Evolutionary conservation across 1,284 basidiomycete genomes (phyloP), one percentile per base, ranked within the genome.

Genomic region (Neonothopanus nambi): DNA sequence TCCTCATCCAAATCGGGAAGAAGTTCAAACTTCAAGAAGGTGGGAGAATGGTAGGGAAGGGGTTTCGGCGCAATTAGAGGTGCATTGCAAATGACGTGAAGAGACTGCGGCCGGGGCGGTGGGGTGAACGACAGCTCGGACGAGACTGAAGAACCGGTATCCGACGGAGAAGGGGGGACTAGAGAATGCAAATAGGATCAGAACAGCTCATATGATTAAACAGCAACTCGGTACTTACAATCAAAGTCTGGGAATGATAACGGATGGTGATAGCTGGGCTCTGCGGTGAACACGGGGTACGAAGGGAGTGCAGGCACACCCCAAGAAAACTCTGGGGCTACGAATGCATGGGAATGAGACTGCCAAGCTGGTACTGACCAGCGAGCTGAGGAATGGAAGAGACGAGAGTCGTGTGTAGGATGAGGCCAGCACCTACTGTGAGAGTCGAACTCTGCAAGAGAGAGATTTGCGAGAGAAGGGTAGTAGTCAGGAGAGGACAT

Each of bases 1-100:
- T 87, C 83, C 62, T 85, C 81, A 66, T 85, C 83, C n/a, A 80
- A 71, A 66, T 85, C 84, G 0, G 84, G 85, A 30, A 82, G 70
- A 51, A 72, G 67, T 49, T 85, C 82, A 61, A 82, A 85, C 56
- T 84, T 80, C 52, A 87, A 78, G 66, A 86, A 85, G 0, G 79
- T 81, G 18, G 85, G 84, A 5, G 83, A 84, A 55, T 84, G 82
- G 67, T 83, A 86, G 1, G 84, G 84, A 35, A 87, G 77, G 0
- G 85, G 85, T 21, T 79, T 79, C 11, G 85, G 84, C 0, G 83
- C 84, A 57, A 86, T 70, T 44, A 87, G 72, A 18, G 84, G 84
- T 4, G 82, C 80, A 57, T 84, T 78, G 70, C 82, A 85, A 17
- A 49, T 54, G 54, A 58, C 53, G 60, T 50, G 58, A 55, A 61